Evolutionary conservation across 2,329 filamentous ascomycete species (phyloP), one percentile per base, ranked within the genome.

Genomic region (Fusarium sambucinum): DNA sequence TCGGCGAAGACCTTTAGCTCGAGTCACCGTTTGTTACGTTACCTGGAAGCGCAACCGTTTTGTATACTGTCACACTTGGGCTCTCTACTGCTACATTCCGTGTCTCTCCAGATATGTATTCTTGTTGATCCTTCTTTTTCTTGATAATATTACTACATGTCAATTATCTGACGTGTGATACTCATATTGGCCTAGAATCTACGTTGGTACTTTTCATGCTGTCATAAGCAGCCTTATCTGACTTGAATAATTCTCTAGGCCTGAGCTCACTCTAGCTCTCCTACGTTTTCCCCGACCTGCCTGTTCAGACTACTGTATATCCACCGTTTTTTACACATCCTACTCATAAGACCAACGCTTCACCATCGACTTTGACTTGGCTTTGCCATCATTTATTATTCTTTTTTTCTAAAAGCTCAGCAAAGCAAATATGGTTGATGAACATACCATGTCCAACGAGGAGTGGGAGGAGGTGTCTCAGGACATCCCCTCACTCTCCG

Each of bases 401-500:
- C 32, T 32, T 32, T 45, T 29, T 38, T 11, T 30, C 17, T 7
- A 16, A 9, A 12, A 33, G 12, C 9, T 23, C 23, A 17, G 3
- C 27, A 30, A 37, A 33, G 30, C 40, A 37, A 61, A 33, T 63
- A 82, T 82, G 76, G 75, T 78, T 9, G 62, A 25, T n/a, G 53
- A 67, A 23, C 58, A 71, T 45, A 67, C 60, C 32, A 80, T 84
- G 75, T 81, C 83, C 46, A 83, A 88, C 38, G 82, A 88, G 56
- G 87, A 89, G 57, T 90, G 87, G 87, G 82, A 81, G 30, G 86
- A 88, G 68, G 77, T 90, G 62, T 77, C 81, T 45, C 77, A 83
- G 61, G 86, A 85, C n/a, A 80, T 91, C 37, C 89, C 89, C 6
- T 78, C 80, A 3, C 79, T 80, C 21, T 81, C 87, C 12, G 93